These are phyloP conservation scores for Pisolithus sp. DNA, from an alignment of 768 basidiomycete species.

Conservation along the genomic window DNA sequence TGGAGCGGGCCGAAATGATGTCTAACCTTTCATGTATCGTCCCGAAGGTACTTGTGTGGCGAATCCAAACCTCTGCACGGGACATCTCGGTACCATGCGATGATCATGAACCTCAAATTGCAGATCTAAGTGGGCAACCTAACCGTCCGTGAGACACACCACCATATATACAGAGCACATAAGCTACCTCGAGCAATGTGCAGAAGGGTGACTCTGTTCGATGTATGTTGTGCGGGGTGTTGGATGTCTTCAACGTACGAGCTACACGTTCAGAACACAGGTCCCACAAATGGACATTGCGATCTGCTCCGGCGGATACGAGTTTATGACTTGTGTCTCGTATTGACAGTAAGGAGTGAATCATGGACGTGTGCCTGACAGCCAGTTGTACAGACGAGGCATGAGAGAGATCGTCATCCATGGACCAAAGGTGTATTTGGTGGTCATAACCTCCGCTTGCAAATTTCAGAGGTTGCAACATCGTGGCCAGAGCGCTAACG, in stretches of 20 bases:
- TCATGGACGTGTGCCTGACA: constrained; percentile 37
- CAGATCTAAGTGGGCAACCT: constrained; percentile 46
- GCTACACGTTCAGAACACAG: constrained; percentile 39
- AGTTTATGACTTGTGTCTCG: constrained; percentile 43
- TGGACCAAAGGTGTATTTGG: constrained; percentile 40
- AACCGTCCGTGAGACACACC: background rate
- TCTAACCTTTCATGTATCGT: constrained; percentile 40
- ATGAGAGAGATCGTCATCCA: constrained; percentile 28
- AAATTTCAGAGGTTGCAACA: constrained; percentile 38
- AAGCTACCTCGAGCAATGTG: constrained; percentile 37
- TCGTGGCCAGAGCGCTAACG: constrained; percentile 36
- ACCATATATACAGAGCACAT: background rate
- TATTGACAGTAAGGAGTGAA: constrained; percentile 40
- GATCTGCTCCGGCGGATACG: constrained; percentile 43
- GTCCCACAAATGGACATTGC: constrained; percentile 40
- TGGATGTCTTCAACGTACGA: constrained; percentile 36
- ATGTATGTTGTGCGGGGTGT: constrained; percentile 40
- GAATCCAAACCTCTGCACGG: constrained; percentile 43
- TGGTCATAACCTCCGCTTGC: constrained; percentile 48
- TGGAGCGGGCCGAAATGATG: constrained; percentile 3
- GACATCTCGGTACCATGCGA: constrained; percentile 29
- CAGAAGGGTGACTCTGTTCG: constrained; percentile 32
- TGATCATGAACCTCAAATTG: constrained; percentile 50
- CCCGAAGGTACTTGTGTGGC: constrained; percentile 31
- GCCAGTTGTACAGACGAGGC: constrained; percentile 26